Conservation (phyloP, 352 stramenopile species). For the Phytophthora fragariaefolia region DNA sequence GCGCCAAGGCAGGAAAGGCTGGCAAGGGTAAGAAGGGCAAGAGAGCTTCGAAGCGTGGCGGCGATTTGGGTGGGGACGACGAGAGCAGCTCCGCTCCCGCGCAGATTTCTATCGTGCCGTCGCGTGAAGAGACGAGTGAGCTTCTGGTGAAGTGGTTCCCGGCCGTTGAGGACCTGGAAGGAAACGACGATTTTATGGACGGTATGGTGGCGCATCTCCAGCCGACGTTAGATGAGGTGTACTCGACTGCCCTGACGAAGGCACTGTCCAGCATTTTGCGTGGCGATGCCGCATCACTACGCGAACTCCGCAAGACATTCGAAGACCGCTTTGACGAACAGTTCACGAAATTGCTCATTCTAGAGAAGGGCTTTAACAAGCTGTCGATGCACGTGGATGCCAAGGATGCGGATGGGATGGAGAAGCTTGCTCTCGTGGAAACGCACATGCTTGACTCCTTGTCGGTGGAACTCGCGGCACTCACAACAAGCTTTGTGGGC, state of each 20-base stretch:
- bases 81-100: conserved; percentile 8
- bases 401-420: conserved; percentile 45
- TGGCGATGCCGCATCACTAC: conserved; percentile 73
- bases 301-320: conserved; percentile 74
- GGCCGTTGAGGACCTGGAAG: conserved; percentile 50
- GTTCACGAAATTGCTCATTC: conserved; percentile 49
- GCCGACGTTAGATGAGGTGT: conserved; percentile 53
- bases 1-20: conserved; percentile 31
- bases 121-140: conserved; percentile 47
- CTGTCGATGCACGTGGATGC: conserved; percentile 63
- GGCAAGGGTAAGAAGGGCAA: conserved; percentile 60
- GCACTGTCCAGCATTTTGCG: conserved; percentile 73
- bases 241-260: conserved; percentile 53
- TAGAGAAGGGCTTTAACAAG: conserved; percentile 80
- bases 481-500: conserved; percentile 73
- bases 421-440: conserved; percentile 62
- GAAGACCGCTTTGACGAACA: conserved; percentile 81
- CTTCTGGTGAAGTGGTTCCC: conserved; percentile 60
- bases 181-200: conserved; percentile 76
- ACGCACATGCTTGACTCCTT: conserved; percentile 57
- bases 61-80: conserved; percentile 24
- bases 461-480: conserved; percentile 56
- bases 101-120: conserved; percentile 55
- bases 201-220: conserved; percentile 54
- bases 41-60: conserved; percentile 42